Evolutionary conservation across 2,329 filamentous ascomycete species (phyloP), one percentile per base, ranked within the genome.

Genomic region (Hymenoscyphus albidus): DNA sequence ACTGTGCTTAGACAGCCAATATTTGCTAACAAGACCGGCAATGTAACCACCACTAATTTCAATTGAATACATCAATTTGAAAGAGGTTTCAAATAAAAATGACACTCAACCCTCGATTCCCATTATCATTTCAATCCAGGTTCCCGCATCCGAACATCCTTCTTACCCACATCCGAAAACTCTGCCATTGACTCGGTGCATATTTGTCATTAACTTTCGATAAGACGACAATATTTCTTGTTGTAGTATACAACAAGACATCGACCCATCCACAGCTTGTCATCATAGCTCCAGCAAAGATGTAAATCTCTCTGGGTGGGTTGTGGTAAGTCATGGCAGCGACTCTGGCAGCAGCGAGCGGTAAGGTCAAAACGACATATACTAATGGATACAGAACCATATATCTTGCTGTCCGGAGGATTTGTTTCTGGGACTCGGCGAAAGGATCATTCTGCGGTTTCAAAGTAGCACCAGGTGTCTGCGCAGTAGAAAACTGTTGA

Each of bases 331-430:
- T 59, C 63, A 38, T 51, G 32, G 39, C 54, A 14, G 63, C 58
- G 4, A 64, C 16, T 31, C 64, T 51, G 9, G 54, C 64, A 4
- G 62, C 42, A 16, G 64, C 18, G 27, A 66, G 62, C 14, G 64
- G 64, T 2, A 66, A 62, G 2, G 64, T 32, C 2, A 62, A 27
- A 9, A 51, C 40, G 27, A 66, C 64, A 56, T 66, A 66, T 38
- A 51, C 56, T 55, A 64, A 39, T 6, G 64, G 64, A 35, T 66
- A 66, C 14, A 66, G n/a, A 59, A 66, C 59, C 64, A 66, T 64
- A 42, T 39, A 57, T 38, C 58, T 16, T 38, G 64, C 59, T 1
- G 63, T 56, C 4, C 63, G 42, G 27, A 14, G 40, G 44, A 65
- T 64, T 27, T 38, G 59, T 48, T 56, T 38, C 13, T 48, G 44